Conservation (phyloP, 2,329 filamentous ascomycete genomes). For the Venturia aucupariae region DNA sequence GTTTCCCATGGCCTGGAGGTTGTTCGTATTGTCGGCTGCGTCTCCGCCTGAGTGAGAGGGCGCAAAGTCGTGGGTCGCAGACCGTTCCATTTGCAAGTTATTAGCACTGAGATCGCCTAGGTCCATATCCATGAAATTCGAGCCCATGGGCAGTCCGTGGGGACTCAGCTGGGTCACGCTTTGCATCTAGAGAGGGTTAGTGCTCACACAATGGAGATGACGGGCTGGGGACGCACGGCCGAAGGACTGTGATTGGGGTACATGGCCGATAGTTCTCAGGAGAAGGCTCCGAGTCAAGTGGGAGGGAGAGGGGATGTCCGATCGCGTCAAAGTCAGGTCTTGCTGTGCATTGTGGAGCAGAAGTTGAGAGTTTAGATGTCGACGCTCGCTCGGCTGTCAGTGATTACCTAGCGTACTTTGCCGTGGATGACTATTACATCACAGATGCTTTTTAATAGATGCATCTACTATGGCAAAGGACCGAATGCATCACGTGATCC, state of each 20-base stretch:
- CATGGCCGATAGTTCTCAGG: not conserved
- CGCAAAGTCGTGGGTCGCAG: not conserved
- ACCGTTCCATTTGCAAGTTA: not conserved
- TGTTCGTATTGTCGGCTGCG: constrained; percentile 22
- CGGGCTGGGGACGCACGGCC: not conserved
- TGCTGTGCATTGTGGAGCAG: not conserved
- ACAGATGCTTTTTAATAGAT: not conserved
- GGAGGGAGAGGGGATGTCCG: not conserved
- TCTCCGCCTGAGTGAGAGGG: constrained; percentile 21
- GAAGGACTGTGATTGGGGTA: constrained; percentile 1
- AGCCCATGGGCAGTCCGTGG: constrained; percentile 1
- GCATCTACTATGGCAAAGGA: not conserved
- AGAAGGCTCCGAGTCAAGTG: not conserved
- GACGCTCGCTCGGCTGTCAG: not conserved
- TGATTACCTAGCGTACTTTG: not conserved
- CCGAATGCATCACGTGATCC: not conserved
- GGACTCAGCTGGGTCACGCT: constrained; percentile 2
- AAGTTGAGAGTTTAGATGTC: not conserved
- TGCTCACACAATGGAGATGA: not conserved
- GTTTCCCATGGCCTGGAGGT: constrained; percentile 15
- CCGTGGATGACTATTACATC: constrained; percentile 4
- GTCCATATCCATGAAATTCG: constrained; percentile 4
- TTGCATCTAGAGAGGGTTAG: constrained; percentile 4
- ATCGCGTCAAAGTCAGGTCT: not conserved
- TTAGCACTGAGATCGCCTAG: constrained; percentile 1